phyloP scores from a whole-genome alignment of 2,329 filamentous ascomycete genomes.

The Cytospora mali region DNA sequence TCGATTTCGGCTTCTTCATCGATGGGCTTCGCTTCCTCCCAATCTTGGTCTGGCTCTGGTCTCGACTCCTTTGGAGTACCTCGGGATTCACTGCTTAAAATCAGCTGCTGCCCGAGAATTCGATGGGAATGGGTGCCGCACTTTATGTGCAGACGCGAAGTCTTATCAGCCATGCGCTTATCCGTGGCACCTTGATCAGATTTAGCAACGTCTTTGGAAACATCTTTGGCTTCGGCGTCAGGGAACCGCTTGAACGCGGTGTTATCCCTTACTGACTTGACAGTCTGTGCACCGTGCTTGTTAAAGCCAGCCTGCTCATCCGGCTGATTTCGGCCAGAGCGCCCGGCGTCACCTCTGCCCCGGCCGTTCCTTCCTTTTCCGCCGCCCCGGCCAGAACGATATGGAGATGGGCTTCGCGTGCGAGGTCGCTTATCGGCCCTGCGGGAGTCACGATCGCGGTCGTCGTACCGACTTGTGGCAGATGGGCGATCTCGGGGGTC shows the following conservation, averaged over 20 bases:
- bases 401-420: constrained; percentile 35
- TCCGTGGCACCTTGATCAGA: constrained; percentile 61
- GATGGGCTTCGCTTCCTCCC: constrained; percentile 60
- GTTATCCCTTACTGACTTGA: constrained; percentile 55
- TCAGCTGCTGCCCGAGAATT: constrained; percentile 2
- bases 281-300: constrained; percentile 51
- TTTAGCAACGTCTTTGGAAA: constrained; percentile 69
- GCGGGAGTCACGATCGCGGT: constrained; percentile 47
- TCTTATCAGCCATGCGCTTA: constrained; percentile 41
- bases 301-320: constrained; percentile 38
- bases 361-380: constrained; percentile 36
- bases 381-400: constrained; percentile 30
- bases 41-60: constrained; percentile 40
- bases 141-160: constrained; percentile 40
- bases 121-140: constrained; percentile 31
- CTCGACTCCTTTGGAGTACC: constrained; percentile 15
- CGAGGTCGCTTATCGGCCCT: constrained; percentile 36
- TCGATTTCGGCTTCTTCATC: constrained; percentile 85
- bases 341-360: constrained; percentile 32
- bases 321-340: constrained; percentile 34
- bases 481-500: constrained; percentile 28
- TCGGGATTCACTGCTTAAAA: constrained; percentile 15
- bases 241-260: constrained; percentile 66
- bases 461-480: constrained; percentile 48
- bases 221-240: constrained; percentile 60